Evolutionary conservation across 2,329 filamentous ascomycete genomes (phyloP).

Genomic region (Ambrosiella cleistominuta): DNA sequence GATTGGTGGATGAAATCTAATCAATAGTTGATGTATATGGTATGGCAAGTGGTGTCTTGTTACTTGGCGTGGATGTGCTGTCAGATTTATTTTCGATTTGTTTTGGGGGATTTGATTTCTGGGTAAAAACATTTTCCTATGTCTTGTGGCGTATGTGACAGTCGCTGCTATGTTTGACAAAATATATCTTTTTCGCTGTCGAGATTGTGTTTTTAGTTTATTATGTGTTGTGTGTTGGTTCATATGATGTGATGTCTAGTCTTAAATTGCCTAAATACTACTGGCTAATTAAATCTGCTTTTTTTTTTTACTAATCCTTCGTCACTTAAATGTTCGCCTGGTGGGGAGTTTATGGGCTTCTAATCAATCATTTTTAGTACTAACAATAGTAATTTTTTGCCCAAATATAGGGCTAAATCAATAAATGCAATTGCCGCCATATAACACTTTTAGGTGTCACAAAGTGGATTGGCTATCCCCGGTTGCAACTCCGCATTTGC

Average conservation of each 20-base stretch:
- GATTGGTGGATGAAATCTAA: neutral
- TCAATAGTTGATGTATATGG: neutral
- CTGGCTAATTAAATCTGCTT: no score
- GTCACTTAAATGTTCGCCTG: no score
- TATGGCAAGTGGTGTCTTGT: neutral
- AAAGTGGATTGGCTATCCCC: neutral
- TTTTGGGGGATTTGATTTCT: neutral
- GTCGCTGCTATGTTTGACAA: conserved; percentile 3
- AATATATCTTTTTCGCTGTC: neutral
- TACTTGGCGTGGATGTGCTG: neutral
- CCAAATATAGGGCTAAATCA: no score
- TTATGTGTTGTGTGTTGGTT: neutral
- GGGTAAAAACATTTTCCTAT: conserved; percentile 10
- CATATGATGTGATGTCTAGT: neutral
- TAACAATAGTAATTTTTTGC: no score
- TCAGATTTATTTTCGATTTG: conserved; percentile 4
- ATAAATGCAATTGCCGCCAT: no score
- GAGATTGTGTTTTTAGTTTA: neutral
- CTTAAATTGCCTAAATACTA: no score
- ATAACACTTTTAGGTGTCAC: neutral
- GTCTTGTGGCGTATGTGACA: conserved; percentile 11
- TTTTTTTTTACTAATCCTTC: no score
- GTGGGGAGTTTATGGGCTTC: no score
- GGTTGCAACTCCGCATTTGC: neutral
- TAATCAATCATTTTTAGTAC: no score